phyloP scores from a whole-genome alignment of 2,329 filamentous ascomycete genomes.

The Cladosporium colombiae region DNA sequence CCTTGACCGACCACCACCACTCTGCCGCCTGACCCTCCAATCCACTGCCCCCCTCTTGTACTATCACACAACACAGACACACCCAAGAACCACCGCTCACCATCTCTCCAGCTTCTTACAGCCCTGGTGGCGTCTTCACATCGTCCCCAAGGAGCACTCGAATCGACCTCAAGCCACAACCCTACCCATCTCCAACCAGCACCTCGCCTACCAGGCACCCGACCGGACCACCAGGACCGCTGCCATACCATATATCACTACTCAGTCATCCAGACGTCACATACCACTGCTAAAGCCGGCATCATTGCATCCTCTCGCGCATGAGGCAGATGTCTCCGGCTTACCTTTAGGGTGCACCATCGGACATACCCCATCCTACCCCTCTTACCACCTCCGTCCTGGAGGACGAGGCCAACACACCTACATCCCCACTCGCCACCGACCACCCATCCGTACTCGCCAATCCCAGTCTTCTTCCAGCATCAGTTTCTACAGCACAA shows the following conservation, averaged over 20 bases:
- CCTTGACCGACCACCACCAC: not conserved
- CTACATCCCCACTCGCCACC: conserved; percentile 33
- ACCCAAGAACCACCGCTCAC: not conserved
- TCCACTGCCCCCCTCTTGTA: not conserved
- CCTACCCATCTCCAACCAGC: not conserved
- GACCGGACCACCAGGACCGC: not conserved
- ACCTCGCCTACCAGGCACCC: not conserved
- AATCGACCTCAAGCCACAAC: not conserved
- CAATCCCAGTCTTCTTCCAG: conserved; percentile 27
- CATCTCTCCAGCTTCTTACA: not conserved
- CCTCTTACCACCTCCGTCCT: conserved; percentile 31
- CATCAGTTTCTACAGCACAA: conserved; percentile 38
- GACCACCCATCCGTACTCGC: conserved; percentile 34
- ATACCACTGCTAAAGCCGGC: not conserved
- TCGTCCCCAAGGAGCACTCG: not conserved
- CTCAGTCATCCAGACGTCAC: not conserved
- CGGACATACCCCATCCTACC: conserved; percentile 23
- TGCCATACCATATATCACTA: not conserved
- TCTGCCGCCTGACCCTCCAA: not conserved
- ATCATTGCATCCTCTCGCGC: not conserved
- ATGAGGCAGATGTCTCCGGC: conserved; percentile 18
- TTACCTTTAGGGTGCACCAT: conserved; percentile 14
- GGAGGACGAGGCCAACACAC: conserved; percentile 31
- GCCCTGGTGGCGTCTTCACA: not conserved
- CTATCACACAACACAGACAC: conserved; percentile 1